Percentiles rank a stretch among this genome's conserved stretches.
Conservation (phyloP, 768 basidiomycete species). For the Lenzites betulinus region DNA sequence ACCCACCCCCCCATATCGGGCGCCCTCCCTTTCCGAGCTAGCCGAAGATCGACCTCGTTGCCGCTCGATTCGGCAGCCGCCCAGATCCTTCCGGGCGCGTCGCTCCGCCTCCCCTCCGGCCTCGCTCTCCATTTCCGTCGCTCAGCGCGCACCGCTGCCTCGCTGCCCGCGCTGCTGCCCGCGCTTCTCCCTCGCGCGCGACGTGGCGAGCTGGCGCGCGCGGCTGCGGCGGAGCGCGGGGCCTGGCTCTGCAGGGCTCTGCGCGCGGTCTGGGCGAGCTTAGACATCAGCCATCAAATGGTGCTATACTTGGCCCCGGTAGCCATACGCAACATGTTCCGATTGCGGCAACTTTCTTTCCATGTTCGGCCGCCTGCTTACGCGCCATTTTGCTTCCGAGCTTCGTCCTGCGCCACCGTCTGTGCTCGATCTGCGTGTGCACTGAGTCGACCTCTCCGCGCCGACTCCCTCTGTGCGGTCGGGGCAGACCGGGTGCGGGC, state of each 20-base stretch:
- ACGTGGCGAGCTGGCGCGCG: no score
- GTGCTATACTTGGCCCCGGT: constrained; percentile 22
- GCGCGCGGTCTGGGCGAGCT: constrained; percentile 1
- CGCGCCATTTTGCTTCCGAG: constrained; percentile 17
- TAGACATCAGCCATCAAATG: constrained; percentile 13
- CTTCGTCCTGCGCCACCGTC: constrained; percentile 17
- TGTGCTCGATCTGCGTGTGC: constrained; percentile 8
- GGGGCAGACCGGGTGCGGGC: no score
- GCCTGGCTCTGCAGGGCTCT: background rate
- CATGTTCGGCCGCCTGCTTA: constrained; percentile 12
- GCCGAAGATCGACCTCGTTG: constrained; percentile 27
- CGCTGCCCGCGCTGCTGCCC: background rate
- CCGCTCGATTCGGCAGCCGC: constrained; percentile 21
- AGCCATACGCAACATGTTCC: constrained; percentile 17
- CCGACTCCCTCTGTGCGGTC: no score
- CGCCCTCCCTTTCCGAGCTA: constrained; percentile 23
- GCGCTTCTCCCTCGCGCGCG: background rate
- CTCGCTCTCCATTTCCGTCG: constrained; percentile 10
- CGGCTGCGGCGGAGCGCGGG: constrained; percentile 6
- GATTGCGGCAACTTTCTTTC: constrained; percentile 18
- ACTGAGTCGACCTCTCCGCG: no score
- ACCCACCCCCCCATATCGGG: constrained; percentile 13
- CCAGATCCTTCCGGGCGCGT: constrained; percentile 19
- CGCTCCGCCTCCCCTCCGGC: constrained; percentile 8
- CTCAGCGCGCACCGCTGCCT: constrained; percentile 5